Base-by-base conservation (phyloP, 345 rosid species). In the Ailanthus altissimus region DNA sequence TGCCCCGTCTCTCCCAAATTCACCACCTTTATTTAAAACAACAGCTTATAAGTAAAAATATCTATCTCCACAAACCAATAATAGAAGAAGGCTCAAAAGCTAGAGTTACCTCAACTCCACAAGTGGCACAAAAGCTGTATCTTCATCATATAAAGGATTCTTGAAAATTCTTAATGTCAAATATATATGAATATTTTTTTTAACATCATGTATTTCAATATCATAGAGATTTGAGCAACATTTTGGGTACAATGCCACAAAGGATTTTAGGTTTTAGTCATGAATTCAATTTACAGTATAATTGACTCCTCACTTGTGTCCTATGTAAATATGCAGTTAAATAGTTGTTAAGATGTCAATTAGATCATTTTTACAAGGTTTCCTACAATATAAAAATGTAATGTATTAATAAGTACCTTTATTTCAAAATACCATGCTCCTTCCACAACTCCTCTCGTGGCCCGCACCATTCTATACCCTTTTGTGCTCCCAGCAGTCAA, bases 341-440 rank as follows among this genome's bases (percentile, higher is more conserved):
- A 23, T 15, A 71, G 32, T 56, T 43, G 40, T 42, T 49, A 5
- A 25, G 15, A 69, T 26, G 46, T 51, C 43, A 68, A 68, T 20
- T 10, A 69, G 50, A 32, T 2, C 18, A 50, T 20, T 16, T 38
- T 28, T 69, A 20, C 43, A 51, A 50, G 57, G 18, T 32, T 45
- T 16, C 13, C 15, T 20, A 18, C 46, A 16, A 16, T 42, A 60
- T 26, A 47, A 18, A 11, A 46, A 45, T 13, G 65, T 18, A 61
- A 5, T 60, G 77, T 15, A 49, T 32, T 32, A 74, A 18, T 11
- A 72, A 49, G 32, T 46, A 62, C 77, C 77, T 88, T 92, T 51
- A 93, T 86, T 83, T 96, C 99, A 67, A 89, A 96, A 74, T 96
- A 96, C 99, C 99, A 96, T 0, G 98, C 99, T 61, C 99, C 99